Conservation (phyloP, 768 basidiomycete genomes). For the Cystobasidiopsis lactophilus region DNA sequence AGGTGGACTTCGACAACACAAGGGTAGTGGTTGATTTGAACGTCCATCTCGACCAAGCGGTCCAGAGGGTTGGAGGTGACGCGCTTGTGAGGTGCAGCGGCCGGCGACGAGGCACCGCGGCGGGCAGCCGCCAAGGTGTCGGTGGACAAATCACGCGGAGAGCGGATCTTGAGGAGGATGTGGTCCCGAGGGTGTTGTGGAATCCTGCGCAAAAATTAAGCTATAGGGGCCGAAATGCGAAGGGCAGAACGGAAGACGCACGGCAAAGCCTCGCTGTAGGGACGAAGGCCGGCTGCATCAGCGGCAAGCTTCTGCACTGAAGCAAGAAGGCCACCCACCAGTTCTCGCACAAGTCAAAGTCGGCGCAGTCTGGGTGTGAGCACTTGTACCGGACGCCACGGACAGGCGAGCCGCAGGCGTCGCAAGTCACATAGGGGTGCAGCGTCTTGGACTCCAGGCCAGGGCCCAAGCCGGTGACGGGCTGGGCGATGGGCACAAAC, state of each 20-base stretch:
- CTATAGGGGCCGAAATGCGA: no score
- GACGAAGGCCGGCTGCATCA: no score
- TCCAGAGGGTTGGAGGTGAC: background rate
- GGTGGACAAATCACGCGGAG: no score
- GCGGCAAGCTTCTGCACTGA: no score
- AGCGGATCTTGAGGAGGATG: conserved; percentile 22
- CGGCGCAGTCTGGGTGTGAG: conserved; percentile 23
- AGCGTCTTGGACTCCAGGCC: background rate
- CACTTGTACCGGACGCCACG: conserved; percentile 19
- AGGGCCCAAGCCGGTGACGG: background rate
- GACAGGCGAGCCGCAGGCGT: conserved; percentile 19
- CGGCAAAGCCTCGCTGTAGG: conserved; percentile 18
- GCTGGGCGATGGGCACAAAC: background rate
- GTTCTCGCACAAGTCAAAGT: conserved; percentile 24
- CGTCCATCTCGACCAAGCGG: background rate
- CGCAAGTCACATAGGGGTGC: conserved; percentile 20
- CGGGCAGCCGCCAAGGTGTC: no score
- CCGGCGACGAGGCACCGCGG: no score
- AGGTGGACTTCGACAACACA: background rate
- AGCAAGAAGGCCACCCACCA: conserved; percentile 12
- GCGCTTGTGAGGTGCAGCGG: background rate
- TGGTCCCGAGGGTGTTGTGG: conserved; percentile 21
- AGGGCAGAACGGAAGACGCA: no score
- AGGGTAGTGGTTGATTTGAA: background rate
- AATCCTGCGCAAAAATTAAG: no score